Evolutionary conservation across 1,139 yeast species (phyloP).

Genomic region (Hyphopichia fennica): DNA sequence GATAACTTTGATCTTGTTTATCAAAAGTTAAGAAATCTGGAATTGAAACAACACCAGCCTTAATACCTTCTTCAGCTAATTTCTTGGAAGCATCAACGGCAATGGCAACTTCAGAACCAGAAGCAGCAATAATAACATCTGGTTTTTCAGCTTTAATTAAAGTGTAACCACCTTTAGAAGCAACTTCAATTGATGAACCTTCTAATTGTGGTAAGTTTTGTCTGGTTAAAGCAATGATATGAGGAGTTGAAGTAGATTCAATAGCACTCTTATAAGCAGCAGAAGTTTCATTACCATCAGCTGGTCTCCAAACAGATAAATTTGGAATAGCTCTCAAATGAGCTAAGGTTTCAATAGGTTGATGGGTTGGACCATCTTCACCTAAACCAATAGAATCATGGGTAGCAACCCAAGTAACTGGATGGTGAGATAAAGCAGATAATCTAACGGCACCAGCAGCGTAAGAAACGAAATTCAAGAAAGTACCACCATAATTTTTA

Average conservation of each 20-base stretch:
- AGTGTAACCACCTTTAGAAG: constrained; percentile 94
- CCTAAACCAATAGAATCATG: constrained; percentile 99
- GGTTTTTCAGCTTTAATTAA: constrained; percentile 63
- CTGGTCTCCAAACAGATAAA: constrained; percentile 97
- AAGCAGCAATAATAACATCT: constrained; percentile 78
- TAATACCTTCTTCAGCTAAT: constrained; percentile 61
- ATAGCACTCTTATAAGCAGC: constrained; percentile 91
- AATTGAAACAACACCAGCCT: constrained; percentile 82
- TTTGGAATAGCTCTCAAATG: constrained; percentile 98
- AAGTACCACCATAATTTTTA: constrained; percentile 96
- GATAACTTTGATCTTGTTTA: constrained; percentile 76
- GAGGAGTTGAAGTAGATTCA: constrained; percentile 73
- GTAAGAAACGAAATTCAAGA: constrained; percentile 96
- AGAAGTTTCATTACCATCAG: constrained; percentile 98
- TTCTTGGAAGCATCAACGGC: constrained; percentile 79
- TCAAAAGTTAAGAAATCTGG: constrained; percentile 95
- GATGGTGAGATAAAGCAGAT: constrained; percentile 91
- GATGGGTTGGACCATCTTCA: constrained; percentile 99
- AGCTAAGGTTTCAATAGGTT: constrained; percentile 98
- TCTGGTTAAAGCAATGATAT: constrained; percentile 91
- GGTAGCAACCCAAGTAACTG: constrained; percentile 96
- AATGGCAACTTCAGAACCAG: constrained; percentile 94
- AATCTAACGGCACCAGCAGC: constrained; percentile 98
- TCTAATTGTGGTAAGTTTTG: constrained; percentile 97
- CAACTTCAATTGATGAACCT: constrained; percentile 90